Conservation (phyloP, 2,329 filamentous ascomycete species). For the Geosmithia morbida region DNA sequence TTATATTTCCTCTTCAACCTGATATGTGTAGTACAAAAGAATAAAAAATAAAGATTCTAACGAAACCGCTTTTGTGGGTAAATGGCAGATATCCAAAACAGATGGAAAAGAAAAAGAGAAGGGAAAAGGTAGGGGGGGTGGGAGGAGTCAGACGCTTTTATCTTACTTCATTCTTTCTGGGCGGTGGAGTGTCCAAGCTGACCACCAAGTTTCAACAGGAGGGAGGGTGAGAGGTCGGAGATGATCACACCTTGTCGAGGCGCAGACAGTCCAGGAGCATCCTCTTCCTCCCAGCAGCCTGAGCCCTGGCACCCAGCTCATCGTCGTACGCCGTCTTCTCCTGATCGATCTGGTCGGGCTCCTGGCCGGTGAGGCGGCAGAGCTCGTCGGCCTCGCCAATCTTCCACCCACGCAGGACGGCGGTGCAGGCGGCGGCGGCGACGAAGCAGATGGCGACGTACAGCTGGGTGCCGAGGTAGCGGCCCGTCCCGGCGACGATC, state of each 20-base stretch:
- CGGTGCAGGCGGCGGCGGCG: conserved; percentile 21
- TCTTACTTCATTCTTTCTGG: too few relatives aligned
- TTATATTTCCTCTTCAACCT: too few relatives aligned
- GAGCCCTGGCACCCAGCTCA: conserved; percentile 7
- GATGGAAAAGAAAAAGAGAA: too few relatives aligned
- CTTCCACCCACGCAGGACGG: conserved; percentile 22
- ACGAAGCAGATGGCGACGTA: conserved; percentile 50
- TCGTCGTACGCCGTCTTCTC: conserved; percentile 16
- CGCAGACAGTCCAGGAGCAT: conserved; percentile 18
- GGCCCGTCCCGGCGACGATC: conserved; percentile 26
- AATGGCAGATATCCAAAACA: too few relatives aligned
- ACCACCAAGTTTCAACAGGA: too few relatives aligned
- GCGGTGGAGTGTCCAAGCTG: too few relatives aligned
- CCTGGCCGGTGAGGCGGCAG: conserved; percentile 13
- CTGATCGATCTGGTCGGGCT: conserved; percentile 12
- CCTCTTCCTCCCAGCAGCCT: conserved; percentile 13
- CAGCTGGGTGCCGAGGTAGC: conserved; percentile 38
- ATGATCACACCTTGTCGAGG: conserved; percentile 9
- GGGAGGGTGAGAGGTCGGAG: background rate
- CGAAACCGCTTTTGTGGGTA: too few relatives aligned
- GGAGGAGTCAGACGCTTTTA: too few relatives aligned
- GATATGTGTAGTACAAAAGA: too few relatives aligned
- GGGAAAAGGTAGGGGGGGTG: too few relatives aligned
- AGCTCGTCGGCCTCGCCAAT: conserved; percentile 18
- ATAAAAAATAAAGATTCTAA: too few relatives aligned